Percentiles rank a stretch among this genome's conserved stretches.
Evolutionary conservation across 352 stramenopile genomes (phyloP).

Genomic region (Aphanomyces stellatus): DNA sequence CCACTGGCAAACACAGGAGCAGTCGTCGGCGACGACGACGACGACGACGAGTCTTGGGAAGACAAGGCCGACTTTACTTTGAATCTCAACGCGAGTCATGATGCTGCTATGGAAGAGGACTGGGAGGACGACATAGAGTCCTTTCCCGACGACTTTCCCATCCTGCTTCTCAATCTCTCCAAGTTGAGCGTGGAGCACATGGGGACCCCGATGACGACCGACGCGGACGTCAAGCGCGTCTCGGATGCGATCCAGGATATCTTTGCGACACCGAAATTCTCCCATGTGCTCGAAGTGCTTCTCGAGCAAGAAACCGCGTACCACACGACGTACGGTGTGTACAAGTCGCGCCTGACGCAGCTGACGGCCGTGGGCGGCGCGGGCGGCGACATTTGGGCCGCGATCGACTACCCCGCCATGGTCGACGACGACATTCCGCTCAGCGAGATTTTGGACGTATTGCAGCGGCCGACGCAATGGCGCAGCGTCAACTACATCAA

Average conservation of each 20-base stretch:
- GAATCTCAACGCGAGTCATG: background rate
- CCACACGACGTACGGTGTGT: constrained; percentile 58
- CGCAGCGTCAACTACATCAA: constrained; percentile 77
- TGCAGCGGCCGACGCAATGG: constrained; percentile 58
- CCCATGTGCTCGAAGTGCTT: constrained; percentile 47
- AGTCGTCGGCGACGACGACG: background rate
- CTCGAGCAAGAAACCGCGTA: constrained; percentile 41
- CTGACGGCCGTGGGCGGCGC: constrained; percentile 32
- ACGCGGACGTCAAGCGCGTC: constrained; percentile 28
- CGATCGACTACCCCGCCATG: constrained; percentile 65
- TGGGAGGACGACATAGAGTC: constrained; percentile 33
- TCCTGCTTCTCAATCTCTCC: constrained; percentile 60
- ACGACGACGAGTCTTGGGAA: constrained; percentile 17
- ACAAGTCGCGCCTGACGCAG: constrained; percentile 35
- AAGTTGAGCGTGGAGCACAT: constrained; percentile 48
- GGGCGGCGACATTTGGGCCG: constrained; percentile 39
- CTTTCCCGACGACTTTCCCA: constrained; percentile 56
- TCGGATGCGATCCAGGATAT: constrained; percentile 39
- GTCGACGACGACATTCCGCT: constrained; percentile 50
- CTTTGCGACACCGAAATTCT: constrained; percentile 46
- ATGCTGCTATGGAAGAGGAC: constrained; percentile 16
- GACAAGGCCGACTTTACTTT: constrained; percentile 5
- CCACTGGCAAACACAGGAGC: background rate
- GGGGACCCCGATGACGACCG: constrained; percentile 18
- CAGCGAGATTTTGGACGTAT: constrained; percentile 48